phyloP scores from a whole-genome alignment of 108 stramenopile species.

The Skeletonema marinoi region DNA sequence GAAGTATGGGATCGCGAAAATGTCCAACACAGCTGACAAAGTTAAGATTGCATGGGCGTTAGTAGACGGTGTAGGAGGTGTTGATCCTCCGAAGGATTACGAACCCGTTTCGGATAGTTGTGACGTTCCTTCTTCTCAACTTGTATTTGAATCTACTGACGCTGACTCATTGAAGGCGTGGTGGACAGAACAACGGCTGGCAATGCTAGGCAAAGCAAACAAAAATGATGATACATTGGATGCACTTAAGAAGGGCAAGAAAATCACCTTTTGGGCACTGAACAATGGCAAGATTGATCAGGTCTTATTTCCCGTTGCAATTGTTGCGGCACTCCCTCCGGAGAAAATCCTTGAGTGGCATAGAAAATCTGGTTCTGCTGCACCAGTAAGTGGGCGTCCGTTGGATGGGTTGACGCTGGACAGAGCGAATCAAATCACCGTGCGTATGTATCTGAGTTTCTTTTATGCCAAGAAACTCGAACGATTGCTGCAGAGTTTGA shows the following conservation, averaged over 20 bases:
- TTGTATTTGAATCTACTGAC: constrained; percentile 76
- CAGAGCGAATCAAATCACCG: constrained; percentile 52
- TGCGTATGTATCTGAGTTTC: constrained; percentile 70
- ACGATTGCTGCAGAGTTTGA: constrained; percentile 75
- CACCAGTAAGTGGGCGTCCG: constrained; percentile 17
- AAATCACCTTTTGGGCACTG: constrained; percentile 61
- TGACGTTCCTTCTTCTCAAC: constrained; percentile 28
- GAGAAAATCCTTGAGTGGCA: constrained; percentile 46
- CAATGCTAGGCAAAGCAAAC: constrained; percentile 68
- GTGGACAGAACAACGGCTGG: constrained; percentile 84
- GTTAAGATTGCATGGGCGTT: constrained; percentile 82
- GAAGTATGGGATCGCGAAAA: constrained; percentile 81
- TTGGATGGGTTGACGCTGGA: constrained; percentile 47
- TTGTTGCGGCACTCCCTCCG: constrained; percentile 75
- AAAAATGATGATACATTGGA: constrained; percentile 57
- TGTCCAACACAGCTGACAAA: constrained; percentile 68
- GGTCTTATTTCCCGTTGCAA: constrained; percentile 62
- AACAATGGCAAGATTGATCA: constrained; percentile 73
- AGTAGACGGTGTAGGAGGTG: constrained; percentile 74
- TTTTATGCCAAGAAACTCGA: constrained; percentile 74
- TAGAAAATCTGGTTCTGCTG: constrained; percentile 34
- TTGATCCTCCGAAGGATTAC: constrained; percentile 59
- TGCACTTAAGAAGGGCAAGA: constrained; percentile 71
- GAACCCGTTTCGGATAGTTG: constrained; percentile 34
- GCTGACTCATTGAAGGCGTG: constrained; percentile 62